phyloP scores from a whole-genome alignment of 148 eudicot genomes.

The Rhododendron ovatum region DNA sequence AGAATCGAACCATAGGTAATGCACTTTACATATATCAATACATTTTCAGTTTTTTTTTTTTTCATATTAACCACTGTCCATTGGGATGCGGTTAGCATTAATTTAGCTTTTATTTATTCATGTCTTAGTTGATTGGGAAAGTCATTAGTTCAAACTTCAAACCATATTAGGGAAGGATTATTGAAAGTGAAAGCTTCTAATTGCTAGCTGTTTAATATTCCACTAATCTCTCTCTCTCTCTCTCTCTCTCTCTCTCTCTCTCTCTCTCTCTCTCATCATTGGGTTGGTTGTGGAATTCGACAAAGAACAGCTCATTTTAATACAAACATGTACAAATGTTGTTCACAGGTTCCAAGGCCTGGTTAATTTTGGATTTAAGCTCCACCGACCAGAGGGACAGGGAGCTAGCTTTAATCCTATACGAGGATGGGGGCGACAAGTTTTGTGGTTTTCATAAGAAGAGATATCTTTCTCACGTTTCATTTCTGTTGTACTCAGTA shows the following conservation, averaged over 20 bases:
- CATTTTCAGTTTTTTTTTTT: too few species aligned
- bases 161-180: not conserved
- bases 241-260: not conserved
- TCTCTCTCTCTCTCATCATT: not conserved
- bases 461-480: not conserved
- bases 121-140: too few species aligned
- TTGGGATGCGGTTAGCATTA: too few species aligned
- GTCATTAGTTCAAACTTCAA: not conserved
- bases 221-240: not conserved
- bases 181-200: not conserved
- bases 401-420: slow-evolving; percentile 2
- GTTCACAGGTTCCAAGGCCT: slow-evolving; percentile 17
- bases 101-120: too few species aligned
- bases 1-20: not conserved
- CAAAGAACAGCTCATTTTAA: not conserved
- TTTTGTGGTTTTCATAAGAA: not conserved
- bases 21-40: too few species aligned
- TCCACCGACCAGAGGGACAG: not conserved
- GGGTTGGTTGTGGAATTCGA: not conserved
- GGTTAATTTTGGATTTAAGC: slow-evolving; percentile 3
- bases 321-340: not conserved
- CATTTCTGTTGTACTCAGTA: not conserved
- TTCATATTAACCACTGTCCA: too few species aligned
- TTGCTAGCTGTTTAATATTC: not conserved
- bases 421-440: not conserved